phyloP scores from a whole-genome alignment of 2,329 filamentous ascomycete species.

The Fusarium nodosum region DNA sequence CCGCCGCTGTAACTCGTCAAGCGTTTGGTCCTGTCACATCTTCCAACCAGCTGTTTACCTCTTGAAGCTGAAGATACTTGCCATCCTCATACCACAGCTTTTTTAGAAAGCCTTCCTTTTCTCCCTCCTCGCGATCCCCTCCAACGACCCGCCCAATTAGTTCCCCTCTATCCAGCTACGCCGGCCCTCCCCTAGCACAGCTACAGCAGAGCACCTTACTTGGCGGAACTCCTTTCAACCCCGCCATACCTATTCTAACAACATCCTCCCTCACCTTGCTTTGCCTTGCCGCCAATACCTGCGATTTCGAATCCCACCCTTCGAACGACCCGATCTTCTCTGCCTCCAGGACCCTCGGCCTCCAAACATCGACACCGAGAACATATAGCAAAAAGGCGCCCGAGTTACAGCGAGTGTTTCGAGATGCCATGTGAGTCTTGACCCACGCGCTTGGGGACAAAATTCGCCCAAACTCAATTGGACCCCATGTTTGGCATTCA shows the following conservation, averaged over 20 bases:
- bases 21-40: conserved; percentile 42
- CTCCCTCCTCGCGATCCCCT: conserved; percentile 7
- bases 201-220: conserved; percentile 15
- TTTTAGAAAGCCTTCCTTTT: conserved; percentile 5
- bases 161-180: conserved; percentile 37
- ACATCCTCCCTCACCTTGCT: conserved; percentile 34
- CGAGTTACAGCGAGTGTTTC: conserved; percentile 48
- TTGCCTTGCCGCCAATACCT: conserved; percentile 38
- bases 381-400: conserved; percentile 40
- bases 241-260: conserved; percentile 42
- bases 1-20: conserved; percentile 39
- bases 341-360: conserved; percentile 23
- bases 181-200: conserved; percentile 27
- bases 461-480: conserved; percentile 18
- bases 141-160: conserved; percentile 28
- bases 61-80: conserved; percentile 37
- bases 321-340: conserved; percentile 38
- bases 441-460: conserved; percentile 23
- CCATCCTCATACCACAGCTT: conserved; percentile 10
- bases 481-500: conserved; percentile 11
- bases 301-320: conserved; percentile 33
- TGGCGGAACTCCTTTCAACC: conserved; percentile 45
- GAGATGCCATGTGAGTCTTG: conserved; percentile 58
- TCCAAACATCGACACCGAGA: conserved; percentile 40
- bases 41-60: conserved; percentile 29